Conservation (phyloP, 805 yeast genomes). For the Wickerhamomyces queroliae region DNA sequence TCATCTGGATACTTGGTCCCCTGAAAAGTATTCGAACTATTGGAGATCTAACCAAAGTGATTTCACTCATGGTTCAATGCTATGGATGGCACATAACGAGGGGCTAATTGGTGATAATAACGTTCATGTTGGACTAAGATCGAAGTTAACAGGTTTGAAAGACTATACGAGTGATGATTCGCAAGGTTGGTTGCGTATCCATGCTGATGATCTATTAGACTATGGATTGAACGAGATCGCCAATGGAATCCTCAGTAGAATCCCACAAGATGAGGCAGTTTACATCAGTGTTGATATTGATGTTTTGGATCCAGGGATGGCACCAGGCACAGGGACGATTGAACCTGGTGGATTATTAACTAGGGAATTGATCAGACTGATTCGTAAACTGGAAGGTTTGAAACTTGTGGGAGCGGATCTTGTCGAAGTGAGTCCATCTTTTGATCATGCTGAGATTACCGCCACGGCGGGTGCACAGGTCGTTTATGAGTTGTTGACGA, state of each 20-base stretch:
- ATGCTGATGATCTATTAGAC: conserved; percentile 68
- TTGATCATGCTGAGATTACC: conserved; percentile 60
- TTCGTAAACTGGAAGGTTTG: conserved; percentile 56
- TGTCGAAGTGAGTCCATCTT: conserved; percentile 69
- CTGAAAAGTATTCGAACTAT: conserved; percentile 59
- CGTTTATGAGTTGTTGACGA: conserved; percentile 64
- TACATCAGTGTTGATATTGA: conserved; percentile 78
- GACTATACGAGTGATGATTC: conserved; percentile 58
- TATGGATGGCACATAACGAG: conserved; percentile 65
- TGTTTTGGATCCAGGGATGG: conserved; percentile 66
- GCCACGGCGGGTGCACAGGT: conserved; percentile 67
- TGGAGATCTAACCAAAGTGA: conserved; percentile 51
- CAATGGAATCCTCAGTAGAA: conserved; percentile 38
- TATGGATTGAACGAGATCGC: conserved; percentile 57
- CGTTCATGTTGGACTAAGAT: conserved; percentile 69
- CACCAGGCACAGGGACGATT: conserved; percentile 78
- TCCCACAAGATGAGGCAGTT: conserved; percentile 62
- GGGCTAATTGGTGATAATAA: conserved; percentile 52
- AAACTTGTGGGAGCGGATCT: conserved; percentile 70
- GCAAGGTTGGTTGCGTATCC: conserved; percentile 65
- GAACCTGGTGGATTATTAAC: conserved; percentile 73
- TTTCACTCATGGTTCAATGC: conserved; percentile 81
- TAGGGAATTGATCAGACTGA: conserved; percentile 53
- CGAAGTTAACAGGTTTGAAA: conserved; percentile 55
- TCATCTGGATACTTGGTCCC: conserved; percentile 79